Conservation (phyloP, 768 basidiomycete species). For the Hygrocybe punicea region DNA sequence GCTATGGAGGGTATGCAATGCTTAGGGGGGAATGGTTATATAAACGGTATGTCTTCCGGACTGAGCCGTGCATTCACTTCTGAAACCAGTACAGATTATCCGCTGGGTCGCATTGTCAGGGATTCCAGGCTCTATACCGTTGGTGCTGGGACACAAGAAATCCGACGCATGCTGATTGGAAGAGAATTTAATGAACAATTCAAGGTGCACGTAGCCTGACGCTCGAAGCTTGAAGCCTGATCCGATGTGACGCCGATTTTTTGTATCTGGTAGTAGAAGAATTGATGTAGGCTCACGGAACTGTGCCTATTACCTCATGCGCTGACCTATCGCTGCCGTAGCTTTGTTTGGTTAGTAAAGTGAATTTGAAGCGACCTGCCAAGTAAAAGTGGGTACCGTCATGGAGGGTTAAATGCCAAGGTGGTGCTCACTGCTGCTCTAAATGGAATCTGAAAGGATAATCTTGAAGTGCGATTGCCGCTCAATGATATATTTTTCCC, state of each 20-base stretch:
- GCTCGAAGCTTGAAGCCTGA: background rate
- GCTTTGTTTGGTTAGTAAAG: background rate
- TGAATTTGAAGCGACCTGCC: background rate
- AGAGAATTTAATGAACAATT: slow-evolving; percentile 83
- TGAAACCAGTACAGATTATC: slow-evolving; percentile 61
- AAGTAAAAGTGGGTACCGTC: background rate
- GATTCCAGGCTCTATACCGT: slow-evolving; percentile 89
- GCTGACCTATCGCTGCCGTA: background rate
- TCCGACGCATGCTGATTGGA: slow-evolving; percentile 90
- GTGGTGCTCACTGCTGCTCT: background rate
- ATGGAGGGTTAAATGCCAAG: background rate
- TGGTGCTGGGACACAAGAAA: slow-evolving; percentile 96
- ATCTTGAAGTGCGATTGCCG: background rate
- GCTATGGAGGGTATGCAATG: slow-evolving; percentile 91
- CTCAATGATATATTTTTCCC: background rate
- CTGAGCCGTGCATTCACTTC: slow-evolving; percentile 2
- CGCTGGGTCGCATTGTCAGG: slow-evolving; percentile 80
- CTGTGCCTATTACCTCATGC: slow-evolving; percentile 13
- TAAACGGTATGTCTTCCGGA: slow-evolving; percentile 62
- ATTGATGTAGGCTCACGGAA: slow-evolving; percentile 4
- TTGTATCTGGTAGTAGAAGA: slow-evolving; percentile 1
- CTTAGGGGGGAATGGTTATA: slow-evolving; percentile 93
- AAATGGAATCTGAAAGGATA: slow-evolving; percentile 2
- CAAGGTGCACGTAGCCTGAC: slow-evolving; percentile 21
- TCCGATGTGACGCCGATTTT: background rate